Evolutionary conservation across 352 stramenopile species (phyloP).

Genomic region (Globisporangium iwayamae): DNA sequence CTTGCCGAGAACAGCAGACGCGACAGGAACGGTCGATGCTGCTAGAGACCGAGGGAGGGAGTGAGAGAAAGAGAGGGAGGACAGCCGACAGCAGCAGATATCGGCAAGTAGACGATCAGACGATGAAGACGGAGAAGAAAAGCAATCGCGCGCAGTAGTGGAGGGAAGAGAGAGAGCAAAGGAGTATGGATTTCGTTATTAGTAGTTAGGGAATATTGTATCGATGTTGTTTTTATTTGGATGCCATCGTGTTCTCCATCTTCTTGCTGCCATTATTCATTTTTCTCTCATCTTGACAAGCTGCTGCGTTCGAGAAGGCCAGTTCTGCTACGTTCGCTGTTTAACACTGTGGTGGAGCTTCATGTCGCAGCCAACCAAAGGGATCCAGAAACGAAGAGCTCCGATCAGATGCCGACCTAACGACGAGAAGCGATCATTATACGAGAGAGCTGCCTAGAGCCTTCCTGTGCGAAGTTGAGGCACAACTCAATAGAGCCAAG

Average conservation of each 20-base stretch:
- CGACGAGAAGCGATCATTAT: too few relatives aligned
- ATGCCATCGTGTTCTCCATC: background rate
- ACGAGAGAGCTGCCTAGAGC: too few relatives aligned
- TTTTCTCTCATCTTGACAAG: background rate
- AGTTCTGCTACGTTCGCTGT: background rate
- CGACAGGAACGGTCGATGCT: conserved; percentile 11
- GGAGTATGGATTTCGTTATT: conserved; percentile 7
- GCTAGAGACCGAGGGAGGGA: background rate
- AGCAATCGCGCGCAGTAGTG: background rate
- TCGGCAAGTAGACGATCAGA: background rate
- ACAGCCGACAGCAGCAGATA: background rate
- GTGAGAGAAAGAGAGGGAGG: background rate
- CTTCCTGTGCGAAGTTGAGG: too few relatives aligned
- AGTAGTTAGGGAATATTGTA: conserved; percentile 14
- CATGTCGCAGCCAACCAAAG: background rate
- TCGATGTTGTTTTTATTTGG: conserved; percentile 13
- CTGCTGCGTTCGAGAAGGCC: background rate
- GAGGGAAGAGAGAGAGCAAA: background rate
- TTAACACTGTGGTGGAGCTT: background rate
- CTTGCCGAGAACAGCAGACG: conserved; percentile 12
- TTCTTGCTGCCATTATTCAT: background rate
- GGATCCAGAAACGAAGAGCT: background rate
- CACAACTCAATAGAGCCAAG: too few relatives aligned
- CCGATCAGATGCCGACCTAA: background rate
- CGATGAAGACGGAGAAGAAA: background rate